A percentile compares a stretch with the other conserved stretches of the same genome.
Conservation (phyloP, 768 basidiomycete species). For the Boletus barrowsii region DNA sequence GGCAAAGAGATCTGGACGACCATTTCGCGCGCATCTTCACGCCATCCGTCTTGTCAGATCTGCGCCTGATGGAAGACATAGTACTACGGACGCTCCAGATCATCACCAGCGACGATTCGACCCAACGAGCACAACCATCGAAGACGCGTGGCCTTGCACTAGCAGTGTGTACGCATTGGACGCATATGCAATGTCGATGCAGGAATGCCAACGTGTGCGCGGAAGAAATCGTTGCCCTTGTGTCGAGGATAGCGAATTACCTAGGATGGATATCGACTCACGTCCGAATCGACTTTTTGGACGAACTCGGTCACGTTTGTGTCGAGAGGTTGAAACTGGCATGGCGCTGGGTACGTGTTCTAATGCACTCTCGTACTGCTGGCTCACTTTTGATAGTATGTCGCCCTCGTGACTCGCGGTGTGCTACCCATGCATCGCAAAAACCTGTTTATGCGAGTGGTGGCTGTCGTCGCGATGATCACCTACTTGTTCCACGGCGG, state of each 20-base stretch:
- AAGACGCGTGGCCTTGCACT: conserved; percentile 12
- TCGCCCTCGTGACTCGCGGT: neutral
- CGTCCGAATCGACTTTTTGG: conserved; percentile 8
- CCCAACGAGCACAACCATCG: neutral
- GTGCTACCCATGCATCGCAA: neutral
- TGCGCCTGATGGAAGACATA: conserved; percentile 4
- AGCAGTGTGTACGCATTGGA: conserved; percentile 14
- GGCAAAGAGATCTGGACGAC: conserved; percentile 14
- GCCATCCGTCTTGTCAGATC: conserved; percentile 2
- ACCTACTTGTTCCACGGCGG: conserved; percentile 12
- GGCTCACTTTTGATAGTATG: conserved; percentile 13
- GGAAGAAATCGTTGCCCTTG: conserved; percentile 2
- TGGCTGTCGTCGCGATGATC: conserved; percentile 16
- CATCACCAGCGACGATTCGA: conserved; percentile 9
- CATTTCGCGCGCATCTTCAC: conserved; percentile 14
- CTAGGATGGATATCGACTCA: conserved; percentile 6
- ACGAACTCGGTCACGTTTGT: conserved; percentile 10
- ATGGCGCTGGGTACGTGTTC: conserved; percentile 15
- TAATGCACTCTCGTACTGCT: neutral
- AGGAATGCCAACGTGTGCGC: conserved; percentile 7
- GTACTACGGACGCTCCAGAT: conserved; percentile 10
- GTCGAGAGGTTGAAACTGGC: conserved; percentile 10
- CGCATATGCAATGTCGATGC: conserved; percentile 10
- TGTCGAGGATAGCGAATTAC: conserved; percentile 3
- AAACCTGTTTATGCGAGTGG: conserved; percentile 11